A percentile compares a stretch with the other conserved stretches of the same genome.
Conservation (phyloP, 2,329 filamentous ascomycete species). For the Diplocarpon rosae region DNA sequence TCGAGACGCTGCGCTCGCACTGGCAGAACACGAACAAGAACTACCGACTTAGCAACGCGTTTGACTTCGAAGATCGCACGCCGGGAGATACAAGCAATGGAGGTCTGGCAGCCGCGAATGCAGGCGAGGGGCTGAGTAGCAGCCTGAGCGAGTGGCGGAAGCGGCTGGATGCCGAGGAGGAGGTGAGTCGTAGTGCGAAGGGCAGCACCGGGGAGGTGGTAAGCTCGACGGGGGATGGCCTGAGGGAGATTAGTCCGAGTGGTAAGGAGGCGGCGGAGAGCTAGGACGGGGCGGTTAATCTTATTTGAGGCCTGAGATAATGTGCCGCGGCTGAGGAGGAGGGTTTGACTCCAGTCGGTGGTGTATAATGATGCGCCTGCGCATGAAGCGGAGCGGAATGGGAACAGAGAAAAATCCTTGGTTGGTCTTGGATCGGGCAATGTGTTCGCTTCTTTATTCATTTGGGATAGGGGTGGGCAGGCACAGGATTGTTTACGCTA, state of each 20-base stretch:
- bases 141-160: conserved; percentile 73
- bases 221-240: conserved; percentile 4
- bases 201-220: conserved; percentile 8
- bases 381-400: too few relatives aligned
- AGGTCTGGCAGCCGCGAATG: conserved; percentile 34
- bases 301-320: too few relatives aligned
- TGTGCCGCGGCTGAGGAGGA: too few relatives aligned
- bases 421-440: too few relatives aligned
- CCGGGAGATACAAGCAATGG: conserved; percentile 28
- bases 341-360: too few relatives aligned
- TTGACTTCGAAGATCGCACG: conserved; percentile 54
- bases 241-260: conserved; percentile 23
- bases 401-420: too few relatives aligned
- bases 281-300: too few relatives aligned
- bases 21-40: conserved; percentile 97
- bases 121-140: conserved; percentile 48
- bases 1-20: conserved; percentile 79
- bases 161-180: conserved; percentile 48
- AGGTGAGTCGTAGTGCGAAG: conserved; percentile 17
- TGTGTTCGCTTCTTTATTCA: too few relatives aligned
- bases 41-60: conserved; percentile 80
- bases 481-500: too few relatives aligned
- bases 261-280: conserved; percentile 14
- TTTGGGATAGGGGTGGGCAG: too few relatives aligned
- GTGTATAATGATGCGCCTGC: too few relatives aligned